Conservation (phyloP, 192 early-diverging fungal genomes). For the Chytriomyces confervae region DNA sequence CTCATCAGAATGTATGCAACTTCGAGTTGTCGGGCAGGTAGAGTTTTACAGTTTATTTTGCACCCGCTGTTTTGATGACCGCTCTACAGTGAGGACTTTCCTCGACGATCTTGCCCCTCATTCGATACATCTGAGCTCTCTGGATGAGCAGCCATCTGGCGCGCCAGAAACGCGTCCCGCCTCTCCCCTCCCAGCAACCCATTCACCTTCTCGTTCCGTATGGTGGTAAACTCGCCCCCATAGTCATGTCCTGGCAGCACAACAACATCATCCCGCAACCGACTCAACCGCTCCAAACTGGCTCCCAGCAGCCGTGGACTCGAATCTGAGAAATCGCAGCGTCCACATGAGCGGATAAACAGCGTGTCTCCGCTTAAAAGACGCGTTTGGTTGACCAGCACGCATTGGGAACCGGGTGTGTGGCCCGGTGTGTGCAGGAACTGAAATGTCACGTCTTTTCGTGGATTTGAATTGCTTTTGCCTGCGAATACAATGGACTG, state of each 20-base stretch:
- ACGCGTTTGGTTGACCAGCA: conserved; percentile 75
- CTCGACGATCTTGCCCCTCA: too few species aligned
- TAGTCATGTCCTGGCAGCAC: conserved; percentile 94
- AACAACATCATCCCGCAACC: conserved; percentile 63
- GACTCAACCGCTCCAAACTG: conserved; percentile 68
- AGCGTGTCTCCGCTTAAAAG: conserved; percentile 89
- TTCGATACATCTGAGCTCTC: too few species aligned
- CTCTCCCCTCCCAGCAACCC: conserved; percentile 34
- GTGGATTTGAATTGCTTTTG: background rate
- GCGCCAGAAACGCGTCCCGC: background rate
- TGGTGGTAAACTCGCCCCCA: conserved; percentile 83
- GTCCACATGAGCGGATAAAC: conserved; percentile 77
- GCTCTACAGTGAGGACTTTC: too few species aligned
- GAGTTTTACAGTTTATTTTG: too few species aligned
- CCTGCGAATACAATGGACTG: conserved; percentile 43
- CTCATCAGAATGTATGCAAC: too few species aligned
- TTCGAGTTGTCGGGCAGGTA: too few species aligned
- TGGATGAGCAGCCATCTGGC: background rate
- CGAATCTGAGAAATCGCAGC: conserved; percentile 84
- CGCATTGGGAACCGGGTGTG: conserved; percentile 83
- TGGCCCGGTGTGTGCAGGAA: conserved; percentile 96
- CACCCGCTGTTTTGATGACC: too few species aligned
- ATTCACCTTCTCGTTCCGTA: conserved; percentile 59
- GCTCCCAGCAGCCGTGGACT: conserved; percentile 67
- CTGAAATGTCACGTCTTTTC: conserved; percentile 45